phyloP scores from a whole-genome alignment of 164 flowering plant genomes.

The Umbellularia californica region DNA sequence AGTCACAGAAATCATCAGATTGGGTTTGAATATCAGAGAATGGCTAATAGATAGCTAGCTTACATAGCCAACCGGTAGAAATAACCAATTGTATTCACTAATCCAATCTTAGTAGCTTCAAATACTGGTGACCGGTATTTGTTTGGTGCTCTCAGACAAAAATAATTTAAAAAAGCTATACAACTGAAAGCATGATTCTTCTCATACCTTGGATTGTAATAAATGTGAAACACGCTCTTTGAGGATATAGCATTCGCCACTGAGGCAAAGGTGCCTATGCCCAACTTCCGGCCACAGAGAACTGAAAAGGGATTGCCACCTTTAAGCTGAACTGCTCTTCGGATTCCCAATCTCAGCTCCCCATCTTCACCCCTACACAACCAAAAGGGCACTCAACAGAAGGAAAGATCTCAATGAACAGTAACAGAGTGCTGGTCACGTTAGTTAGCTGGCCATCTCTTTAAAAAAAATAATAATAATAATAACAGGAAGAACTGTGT shows the following conservation, averaged over 20 bases:
- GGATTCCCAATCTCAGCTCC: slow-evolving; percentile 79
- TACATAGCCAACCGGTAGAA: background rate
- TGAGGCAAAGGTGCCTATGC: slow-evolving; percentile 47
- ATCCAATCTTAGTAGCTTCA: background rate
- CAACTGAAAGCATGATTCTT: background rate
- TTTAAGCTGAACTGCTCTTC: slow-evolving; percentile 75
- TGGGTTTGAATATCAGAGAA: background rate
- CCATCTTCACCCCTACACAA: slow-evolving; percentile 75
- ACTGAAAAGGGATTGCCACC: slow-evolving; percentile 62
- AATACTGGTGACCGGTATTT: background rate
- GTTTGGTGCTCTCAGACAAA: background rate
- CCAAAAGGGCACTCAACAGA: background rate
- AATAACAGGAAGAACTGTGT: no score
- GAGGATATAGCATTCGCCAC: slow-evolving; percentile 75
- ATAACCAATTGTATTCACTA: background rate
- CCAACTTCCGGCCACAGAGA: slow-evolving; percentile 41
- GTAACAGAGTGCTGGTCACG: background rate
- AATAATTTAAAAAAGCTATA: background rate
- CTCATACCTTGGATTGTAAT: slow-evolving; percentile 85
- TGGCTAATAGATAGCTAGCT: background rate
- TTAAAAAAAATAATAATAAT: no score
- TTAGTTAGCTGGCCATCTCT: no score
- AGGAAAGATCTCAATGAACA: background rate
- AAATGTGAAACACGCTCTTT: slow-evolving; percentile 61
- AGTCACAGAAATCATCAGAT: background rate